These are phyloP conservation scores for Coniochaeta pulveracea DNA, from an alignment of 2,329 filamentous ascomycete genomes.

Conservation along the genomic window DNA sequence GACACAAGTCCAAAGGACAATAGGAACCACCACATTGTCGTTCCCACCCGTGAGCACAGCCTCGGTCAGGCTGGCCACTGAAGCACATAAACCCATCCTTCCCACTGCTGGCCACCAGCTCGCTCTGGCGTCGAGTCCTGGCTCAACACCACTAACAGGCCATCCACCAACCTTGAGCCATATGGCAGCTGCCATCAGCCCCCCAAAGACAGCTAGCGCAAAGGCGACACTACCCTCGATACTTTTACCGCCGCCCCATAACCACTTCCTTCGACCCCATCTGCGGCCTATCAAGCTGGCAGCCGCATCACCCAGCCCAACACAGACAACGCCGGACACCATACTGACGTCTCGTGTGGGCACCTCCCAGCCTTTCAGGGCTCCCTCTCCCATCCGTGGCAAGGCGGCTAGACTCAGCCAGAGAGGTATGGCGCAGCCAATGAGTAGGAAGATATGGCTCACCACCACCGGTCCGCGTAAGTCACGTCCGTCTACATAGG, in stretches of 20 bases:
- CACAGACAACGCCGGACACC: constrained; percentile 85
- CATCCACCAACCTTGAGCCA: constrained; percentile 76
- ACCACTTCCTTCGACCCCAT: constrained; percentile 82
- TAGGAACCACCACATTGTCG: constrained; percentile 94
- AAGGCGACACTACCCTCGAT: constrained; percentile 83
- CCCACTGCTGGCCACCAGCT: constrained; percentile 17
- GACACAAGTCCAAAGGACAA: constrained; percentile 86
- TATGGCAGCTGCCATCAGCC: constrained; percentile 55
- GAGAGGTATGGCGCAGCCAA: constrained; percentile 88
- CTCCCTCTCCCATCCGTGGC: constrained; percentile 39
- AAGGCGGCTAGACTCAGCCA: constrained; percentile 76
- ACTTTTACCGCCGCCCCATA: constrained; percentile 94
- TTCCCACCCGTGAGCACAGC: constrained; percentile 93
- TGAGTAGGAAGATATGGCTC: constrained; percentile 88
- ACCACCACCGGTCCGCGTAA: constrained; percentile 90
- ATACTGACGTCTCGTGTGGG: constrained; percentile 69
- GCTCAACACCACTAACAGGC: constrained; percentile 46
- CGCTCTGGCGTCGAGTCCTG: constrained; percentile 3
- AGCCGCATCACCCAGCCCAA: constrained; percentile 89
- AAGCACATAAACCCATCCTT: constrained; percentile 55
- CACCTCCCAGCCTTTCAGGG: constrained; percentile 66
- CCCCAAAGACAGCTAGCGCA: constrained; percentile 63
- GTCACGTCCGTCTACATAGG: constrained; percentile 90
- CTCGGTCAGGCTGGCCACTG: constrained; percentile 80
- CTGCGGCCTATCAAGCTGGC: constrained; percentile 82